These are phyloP conservation scores for Nemania sp. DNA, from an alignment of 2,329 filamentous ascomycete genomes.

Conservation along the genomic window DNA sequence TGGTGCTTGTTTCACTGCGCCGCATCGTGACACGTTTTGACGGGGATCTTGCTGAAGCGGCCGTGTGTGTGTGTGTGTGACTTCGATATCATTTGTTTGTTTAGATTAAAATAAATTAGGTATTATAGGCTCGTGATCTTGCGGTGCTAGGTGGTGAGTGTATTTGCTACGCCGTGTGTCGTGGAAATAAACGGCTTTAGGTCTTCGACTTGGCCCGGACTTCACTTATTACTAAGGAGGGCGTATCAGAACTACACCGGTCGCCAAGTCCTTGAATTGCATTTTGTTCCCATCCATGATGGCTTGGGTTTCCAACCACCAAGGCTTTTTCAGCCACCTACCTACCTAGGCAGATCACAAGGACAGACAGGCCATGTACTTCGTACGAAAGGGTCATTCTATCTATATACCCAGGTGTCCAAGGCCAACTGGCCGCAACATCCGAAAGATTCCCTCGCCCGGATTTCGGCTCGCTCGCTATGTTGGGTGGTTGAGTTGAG, in stretches of 20 bases:
- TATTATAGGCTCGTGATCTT: too few relatives aligned
- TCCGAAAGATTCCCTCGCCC: too few relatives aligned
- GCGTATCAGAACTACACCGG: slow-evolving; percentile 5
- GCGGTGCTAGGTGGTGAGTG: too few relatives aligned
- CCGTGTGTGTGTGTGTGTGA: neutral
- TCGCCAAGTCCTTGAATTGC: neutral
- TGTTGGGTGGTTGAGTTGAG: too few relatives aligned
- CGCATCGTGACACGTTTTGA: neutral
- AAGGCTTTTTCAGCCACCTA: neutral
- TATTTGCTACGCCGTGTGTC: too few relatives aligned
- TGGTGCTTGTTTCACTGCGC: neutral
- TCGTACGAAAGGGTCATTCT: too few relatives aligned
- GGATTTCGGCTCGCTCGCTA: too few relatives aligned
- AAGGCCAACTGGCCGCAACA: neutral
- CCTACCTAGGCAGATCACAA: neutral
- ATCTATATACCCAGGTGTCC: neutral
- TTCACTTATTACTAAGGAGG: neutral
- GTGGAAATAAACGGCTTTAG: too few relatives aligned
- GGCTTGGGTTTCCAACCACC: neutral
- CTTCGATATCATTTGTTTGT: neutral
- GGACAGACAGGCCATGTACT: slow-evolving; percentile 10
- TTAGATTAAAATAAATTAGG: too few relatives aligned
- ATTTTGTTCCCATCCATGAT: neutral
- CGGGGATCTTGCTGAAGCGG: too few relatives aligned
- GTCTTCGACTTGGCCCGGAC: too few relatives aligned